Base-by-base conservation (phyloP, 2,329 filamentous ascomycete genomes). In the Penicillium sp. region DNA sequence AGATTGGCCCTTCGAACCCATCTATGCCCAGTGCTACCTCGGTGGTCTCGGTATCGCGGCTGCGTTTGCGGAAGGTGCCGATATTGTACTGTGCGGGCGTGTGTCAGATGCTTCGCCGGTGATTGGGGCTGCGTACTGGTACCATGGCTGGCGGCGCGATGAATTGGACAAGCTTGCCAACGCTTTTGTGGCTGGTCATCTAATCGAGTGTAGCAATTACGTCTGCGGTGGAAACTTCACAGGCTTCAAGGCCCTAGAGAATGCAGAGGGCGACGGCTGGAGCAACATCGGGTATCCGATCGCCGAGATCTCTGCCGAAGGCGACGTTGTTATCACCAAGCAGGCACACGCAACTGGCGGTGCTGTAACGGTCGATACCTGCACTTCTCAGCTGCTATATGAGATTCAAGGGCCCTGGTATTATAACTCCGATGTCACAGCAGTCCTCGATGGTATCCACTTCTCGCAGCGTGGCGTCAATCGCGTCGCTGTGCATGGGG, bases 401-500 rank as follows among this genome's bases (percentile, higher is more conserved):
- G 77, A 80, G 60, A 75, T 80, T 13, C 77, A 80, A 55, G 78
- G 78, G 4, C 76, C 75, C 0, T 76, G 73, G 70, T 82, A 82
- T 60, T 79, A 74, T 69, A 81, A 81, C 64, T 77, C 74, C 0
- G 80, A 82, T 53, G 79, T 81, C 27, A 80, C 75, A 0, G 79
- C 79, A 0, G 58, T 78, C 12, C 64, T 82, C 12, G 66, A 73
- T 39, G 66, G 74, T n/a, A 65, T 81, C 31, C 73, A 70, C 49
- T 78, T 84, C 52, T 74, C 79, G 39, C 73, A 82, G 45, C 49
- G 77, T 4, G 73, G 71, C 1, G 64, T 65, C 14, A 74, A 81
- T 55, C 72, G 77, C 6, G 76, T 81, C 1, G 72, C 73, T 2
- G 47, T 81, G 39, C 71, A 72, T 18, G 75, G 79, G 1, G 70